Evolutionary conservation across 1,139 yeast species (phyloP).

Genomic region (Zygosaccharomyces sapae): DNA sequence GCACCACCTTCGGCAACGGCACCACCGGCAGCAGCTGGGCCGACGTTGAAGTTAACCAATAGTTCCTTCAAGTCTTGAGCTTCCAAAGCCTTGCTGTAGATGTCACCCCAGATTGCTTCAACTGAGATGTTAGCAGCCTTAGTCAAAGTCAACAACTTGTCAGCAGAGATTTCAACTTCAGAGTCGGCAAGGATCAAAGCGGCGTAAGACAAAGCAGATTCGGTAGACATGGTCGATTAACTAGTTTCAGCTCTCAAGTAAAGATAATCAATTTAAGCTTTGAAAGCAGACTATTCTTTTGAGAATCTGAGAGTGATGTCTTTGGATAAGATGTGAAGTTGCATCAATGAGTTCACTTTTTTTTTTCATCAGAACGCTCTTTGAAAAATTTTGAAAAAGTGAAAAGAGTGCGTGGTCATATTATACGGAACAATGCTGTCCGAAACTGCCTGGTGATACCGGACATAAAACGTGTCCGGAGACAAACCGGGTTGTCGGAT

Average conservation of each 20-base stretch:
- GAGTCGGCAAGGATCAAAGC: slow-evolving; percentile 84
- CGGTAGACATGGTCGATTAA: slow-evolving; percentile 58
- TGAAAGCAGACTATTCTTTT: slow-evolving; percentile 66
- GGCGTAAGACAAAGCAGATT: slow-evolving; percentile 83
- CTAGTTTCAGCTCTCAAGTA: slow-evolving; percentile 28
- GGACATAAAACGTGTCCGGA: too few species aligned
- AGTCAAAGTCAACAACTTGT: slow-evolving; percentile 68
- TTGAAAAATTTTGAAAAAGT: slow-evolving; percentile 3
- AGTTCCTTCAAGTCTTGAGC: slow-evolving; percentile 72
- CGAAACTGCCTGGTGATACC: background rate
- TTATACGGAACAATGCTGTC: background rate
- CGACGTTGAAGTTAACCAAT: slow-evolving; percentile 73
- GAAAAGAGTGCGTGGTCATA: slow-evolving; percentile 6
- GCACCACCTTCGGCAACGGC: slow-evolving; percentile 56
- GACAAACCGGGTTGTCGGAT: background rate
- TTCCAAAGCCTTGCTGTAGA: slow-evolving; percentile 76
- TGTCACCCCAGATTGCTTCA: slow-evolving; percentile 76
- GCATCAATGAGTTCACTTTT: background rate
- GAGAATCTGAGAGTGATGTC: slow-evolving; percentile 7
- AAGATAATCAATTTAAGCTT: slow-evolving; percentile 58
- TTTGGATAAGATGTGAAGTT: background rate
- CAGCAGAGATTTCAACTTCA: slow-evolving; percentile 72
- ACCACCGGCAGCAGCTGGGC: slow-evolving; percentile 62
- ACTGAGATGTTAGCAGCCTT: slow-evolving; percentile 65
- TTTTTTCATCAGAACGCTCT: background rate